Evolutionary conservation across 1,139 yeast species (phyloP).

Genomic region (Kodamaea sp.): DNA sequence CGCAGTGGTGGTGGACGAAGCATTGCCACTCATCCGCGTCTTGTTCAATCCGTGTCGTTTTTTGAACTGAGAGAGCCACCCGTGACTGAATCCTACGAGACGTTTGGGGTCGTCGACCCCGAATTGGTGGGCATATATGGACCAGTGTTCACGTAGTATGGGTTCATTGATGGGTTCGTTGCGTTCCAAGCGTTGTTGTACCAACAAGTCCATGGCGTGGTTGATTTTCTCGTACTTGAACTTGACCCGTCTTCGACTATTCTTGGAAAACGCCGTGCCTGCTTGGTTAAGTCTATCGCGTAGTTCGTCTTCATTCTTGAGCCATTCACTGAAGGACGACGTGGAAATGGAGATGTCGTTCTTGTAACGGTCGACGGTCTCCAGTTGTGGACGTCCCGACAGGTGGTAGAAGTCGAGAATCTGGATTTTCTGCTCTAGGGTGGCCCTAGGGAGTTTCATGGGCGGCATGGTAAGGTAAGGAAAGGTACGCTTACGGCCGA

Average conservation of each 20-base stretch:
- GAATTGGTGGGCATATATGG: slow-evolving; percentile 51
- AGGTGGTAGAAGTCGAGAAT: slow-evolving; percentile 53
- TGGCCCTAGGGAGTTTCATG: slow-evolving; percentile 52
- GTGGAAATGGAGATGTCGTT: slow-evolving; percentile 54
- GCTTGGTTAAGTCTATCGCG: slow-evolving; percentile 43
- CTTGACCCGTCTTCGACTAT: slow-evolving; percentile 48
- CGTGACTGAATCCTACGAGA: slow-evolving; percentile 55
- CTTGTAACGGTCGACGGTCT: slow-evolving; percentile 54
- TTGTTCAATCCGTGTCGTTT: slow-evolving; percentile 56
- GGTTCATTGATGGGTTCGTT: slow-evolving; percentile 57
- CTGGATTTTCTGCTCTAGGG: slow-evolving; percentile 57
- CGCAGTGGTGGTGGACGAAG: slow-evolving; percentile 6
- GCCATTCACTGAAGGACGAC: slow-evolving; percentile 61
- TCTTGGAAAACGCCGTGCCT: slow-evolving; percentile 37
- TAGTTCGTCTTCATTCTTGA: slow-evolving; percentile 52
- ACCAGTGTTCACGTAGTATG: slow-evolving; percentile 56
- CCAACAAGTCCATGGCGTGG: slow-evolving; percentile 57
- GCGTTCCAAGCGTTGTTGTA: slow-evolving; percentile 43
- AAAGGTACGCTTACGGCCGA: no score
- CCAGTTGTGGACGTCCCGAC: slow-evolving; percentile 55
- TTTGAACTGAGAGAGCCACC: slow-evolving; percentile 62
- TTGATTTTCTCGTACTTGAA: slow-evolving; percentile 60
- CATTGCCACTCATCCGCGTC: slow-evolving; percentile 31
- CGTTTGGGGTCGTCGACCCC: slow-evolving; percentile 65
- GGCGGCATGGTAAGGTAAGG: slow-evolving; percentile 14